Evolutionary conservation across 2,329 filamentous ascomycete species (phyloP).

Genomic region (Talaromyces sp.): DNA sequence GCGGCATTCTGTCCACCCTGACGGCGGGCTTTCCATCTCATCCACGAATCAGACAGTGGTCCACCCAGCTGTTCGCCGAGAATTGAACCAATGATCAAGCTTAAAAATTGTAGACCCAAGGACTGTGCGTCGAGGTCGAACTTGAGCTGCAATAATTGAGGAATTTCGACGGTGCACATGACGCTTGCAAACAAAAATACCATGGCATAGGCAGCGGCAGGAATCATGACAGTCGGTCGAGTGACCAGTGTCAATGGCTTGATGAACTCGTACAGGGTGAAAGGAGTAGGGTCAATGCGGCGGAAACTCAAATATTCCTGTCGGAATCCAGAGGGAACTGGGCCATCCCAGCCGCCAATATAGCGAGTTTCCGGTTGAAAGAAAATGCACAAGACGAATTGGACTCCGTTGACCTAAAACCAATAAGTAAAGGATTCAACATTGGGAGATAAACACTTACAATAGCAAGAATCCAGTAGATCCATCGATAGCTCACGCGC

Average conservation of each 20-base stretch:
- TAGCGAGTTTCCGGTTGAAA: conserved; percentile 57
- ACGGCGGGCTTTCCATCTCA: conserved; percentile 55
- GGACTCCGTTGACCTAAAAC: conserved; percentile 52
- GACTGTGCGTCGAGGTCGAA: conserved; percentile 58
- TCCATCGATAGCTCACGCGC: conserved; percentile 56
- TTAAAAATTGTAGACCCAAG: conserved; percentile 58
- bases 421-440: not conserved
- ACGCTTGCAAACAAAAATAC: conserved; percentile 56
- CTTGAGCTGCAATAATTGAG: conserved; percentile 54
- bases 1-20: conserved; percentile 40
- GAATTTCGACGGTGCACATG: conserved; percentile 57
- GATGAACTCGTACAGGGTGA: conserved; percentile 51
- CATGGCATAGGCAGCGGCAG: conserved; percentile 55
- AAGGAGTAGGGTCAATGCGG: conserved; percentile 53
- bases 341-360: conserved; percentile 28
- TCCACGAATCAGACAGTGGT: conserved; percentile 52
- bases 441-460: conserved; percentile 30
- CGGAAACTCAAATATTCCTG: conserved; percentile 46
- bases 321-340: conserved; percentile 37
- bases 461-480: conserved; percentile 58
- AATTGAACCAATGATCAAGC: conserved; percentile 56
- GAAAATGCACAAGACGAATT: conserved; percentile 57
- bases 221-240: conserved; percentile 50
- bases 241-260: conserved; percentile 49
- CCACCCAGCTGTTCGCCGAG: conserved; percentile 60